Evolutionary conservation across 140 eudicot genomes (phyloP).

Genomic region (Cichorium intybus): DNA sequence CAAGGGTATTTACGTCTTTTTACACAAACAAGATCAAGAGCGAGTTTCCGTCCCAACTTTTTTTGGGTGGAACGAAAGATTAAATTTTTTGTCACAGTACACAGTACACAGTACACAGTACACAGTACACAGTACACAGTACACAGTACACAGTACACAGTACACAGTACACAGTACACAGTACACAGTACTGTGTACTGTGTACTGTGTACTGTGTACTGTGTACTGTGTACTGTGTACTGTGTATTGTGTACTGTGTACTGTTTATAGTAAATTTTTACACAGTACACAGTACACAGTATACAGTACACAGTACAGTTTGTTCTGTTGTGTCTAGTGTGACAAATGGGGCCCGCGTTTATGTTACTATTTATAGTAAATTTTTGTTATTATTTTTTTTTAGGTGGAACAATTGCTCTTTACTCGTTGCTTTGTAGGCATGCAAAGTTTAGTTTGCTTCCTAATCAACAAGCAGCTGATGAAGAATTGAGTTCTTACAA

Average conservation of each 20-base stretch:
- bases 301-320: too few relatives aligned
- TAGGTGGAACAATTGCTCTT: slow-evolving; percentile 94
- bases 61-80: not conserved
- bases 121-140: too few relatives aligned
- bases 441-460: slow-evolving; percentile 85
- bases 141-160: too few relatives aligned
- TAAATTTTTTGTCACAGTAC: not conserved
- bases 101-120: too few relatives aligned
- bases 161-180: too few relatives aligned
- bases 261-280: too few relatives aligned
- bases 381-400: not conserved
- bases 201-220: too few relatives aligned
- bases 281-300: not conserved
- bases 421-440: slow-evolving; percentile 89
- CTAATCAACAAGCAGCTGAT: slow-evolving; percentile 99
- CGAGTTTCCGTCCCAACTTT: not conserved
- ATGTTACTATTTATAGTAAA: not conserved
- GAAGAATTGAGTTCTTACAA: slow-evolving; percentile 84
- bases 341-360: not conserved
- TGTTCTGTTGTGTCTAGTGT: not conserved
- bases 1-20: not conserved
- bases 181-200: too few relatives aligned
- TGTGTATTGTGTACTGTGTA: too few relatives aligned
- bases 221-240: too few relatives aligned
- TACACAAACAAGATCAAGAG: not conserved